Percentiles rank a stretch among this genome's conserved stretches.
These are phyloP conservation scores for Aspergillus ibericus DNA, from an alignment of 2,329 filamentous ascomycete species.

Conservation along the genomic window DNA sequence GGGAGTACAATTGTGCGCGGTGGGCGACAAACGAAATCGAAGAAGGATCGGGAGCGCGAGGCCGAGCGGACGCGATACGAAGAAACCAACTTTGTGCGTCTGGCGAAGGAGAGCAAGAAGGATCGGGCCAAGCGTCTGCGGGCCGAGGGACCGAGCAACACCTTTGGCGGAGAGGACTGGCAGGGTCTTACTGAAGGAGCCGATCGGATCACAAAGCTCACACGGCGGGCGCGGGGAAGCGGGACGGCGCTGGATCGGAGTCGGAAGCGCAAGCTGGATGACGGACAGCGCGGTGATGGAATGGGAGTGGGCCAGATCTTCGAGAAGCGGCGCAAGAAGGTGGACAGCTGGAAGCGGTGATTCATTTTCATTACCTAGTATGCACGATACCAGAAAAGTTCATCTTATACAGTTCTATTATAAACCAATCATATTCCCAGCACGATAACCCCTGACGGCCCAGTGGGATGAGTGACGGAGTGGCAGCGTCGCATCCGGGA, in stretches of 20 bases:
- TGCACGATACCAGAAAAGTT: constrained; percentile 9
- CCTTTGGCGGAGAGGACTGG: constrained; percentile 94
- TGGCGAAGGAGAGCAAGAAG: constrained; percentile 87
- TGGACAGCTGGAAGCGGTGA: constrained; percentile 44
- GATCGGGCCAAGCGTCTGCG: constrained; percentile 66
- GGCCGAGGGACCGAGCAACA: constrained; percentile 47
- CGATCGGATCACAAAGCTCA: constrained; percentile 82
- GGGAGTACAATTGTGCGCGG: constrained; percentile 82
- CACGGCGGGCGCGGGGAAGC: constrained; percentile 64
- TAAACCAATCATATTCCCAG: background rate
- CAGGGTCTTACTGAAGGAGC: constrained; percentile 78
- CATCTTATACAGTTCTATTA: background rate
- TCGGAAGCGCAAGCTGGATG: constrained; percentile 74
- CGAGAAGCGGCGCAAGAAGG: constrained; percentile 47
- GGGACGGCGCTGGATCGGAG: constrained; percentile 72
- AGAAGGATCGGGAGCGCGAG: constrained; percentile 73
- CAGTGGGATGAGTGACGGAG: too few species aligned
- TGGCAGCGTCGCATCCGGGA: too few species aligned
- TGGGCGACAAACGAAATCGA: constrained; percentile 76
- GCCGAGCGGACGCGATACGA: constrained; percentile 82
- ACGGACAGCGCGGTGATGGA: constrained; percentile 66
- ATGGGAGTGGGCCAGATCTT: constrained; percentile 66
- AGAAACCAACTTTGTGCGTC: constrained; percentile 84
- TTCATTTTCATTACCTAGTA: too few species aligned
- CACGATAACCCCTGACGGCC: too few species aligned